A percentile compares a stretch with the other conserved stretches of the same genome.
phyloP scores from a whole-genome alignment of 2,329 filamentous ascomycete species.

The Akanthomyces uredinophilus region DNA sequence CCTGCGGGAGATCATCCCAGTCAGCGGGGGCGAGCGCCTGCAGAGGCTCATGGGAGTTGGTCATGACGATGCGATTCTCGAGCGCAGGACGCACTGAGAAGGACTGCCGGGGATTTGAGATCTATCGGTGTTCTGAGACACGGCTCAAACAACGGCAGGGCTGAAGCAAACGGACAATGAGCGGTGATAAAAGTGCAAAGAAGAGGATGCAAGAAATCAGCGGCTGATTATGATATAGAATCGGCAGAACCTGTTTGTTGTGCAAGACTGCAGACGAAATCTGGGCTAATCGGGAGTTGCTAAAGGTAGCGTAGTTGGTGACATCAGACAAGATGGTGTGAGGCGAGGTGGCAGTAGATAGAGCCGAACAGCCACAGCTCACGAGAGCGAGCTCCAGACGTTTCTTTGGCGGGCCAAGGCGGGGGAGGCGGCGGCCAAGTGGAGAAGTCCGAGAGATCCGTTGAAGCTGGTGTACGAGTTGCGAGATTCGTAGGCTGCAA shows the following conservation, averaged over 20 bases:
- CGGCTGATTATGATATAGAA: not conserved
- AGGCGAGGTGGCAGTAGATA: not conserved
- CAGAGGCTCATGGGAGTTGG: conserved; percentile 54
- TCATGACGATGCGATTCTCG: conserved; percentile 35
- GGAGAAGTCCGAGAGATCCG: not conserved
- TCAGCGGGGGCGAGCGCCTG: conserved; percentile 50
- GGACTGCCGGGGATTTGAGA: not conserved
- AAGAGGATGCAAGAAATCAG: not conserved
- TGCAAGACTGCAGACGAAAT: not conserved
- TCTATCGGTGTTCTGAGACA: not conserved
- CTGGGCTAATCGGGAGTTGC: not conserved
- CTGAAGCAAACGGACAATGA: not conserved
- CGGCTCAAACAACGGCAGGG: not conserved
- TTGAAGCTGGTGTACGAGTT: not conserved
- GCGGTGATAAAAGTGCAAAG: not conserved
- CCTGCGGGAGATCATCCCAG: conserved; percentile 42
- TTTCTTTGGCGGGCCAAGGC: not conserved
- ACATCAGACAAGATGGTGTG: conserved; percentile 1
- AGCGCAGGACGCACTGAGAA: not conserved
- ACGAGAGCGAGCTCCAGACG: not conserved
- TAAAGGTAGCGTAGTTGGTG: not conserved
- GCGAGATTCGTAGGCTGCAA: not conserved
- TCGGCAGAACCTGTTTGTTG: not conserved
- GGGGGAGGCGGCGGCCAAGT: not conserved
- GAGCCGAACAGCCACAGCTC: not conserved